Conservation (phyloP, 2,329 filamentous ascomycete species). For the Sclerotinia subarctica region DNA sequence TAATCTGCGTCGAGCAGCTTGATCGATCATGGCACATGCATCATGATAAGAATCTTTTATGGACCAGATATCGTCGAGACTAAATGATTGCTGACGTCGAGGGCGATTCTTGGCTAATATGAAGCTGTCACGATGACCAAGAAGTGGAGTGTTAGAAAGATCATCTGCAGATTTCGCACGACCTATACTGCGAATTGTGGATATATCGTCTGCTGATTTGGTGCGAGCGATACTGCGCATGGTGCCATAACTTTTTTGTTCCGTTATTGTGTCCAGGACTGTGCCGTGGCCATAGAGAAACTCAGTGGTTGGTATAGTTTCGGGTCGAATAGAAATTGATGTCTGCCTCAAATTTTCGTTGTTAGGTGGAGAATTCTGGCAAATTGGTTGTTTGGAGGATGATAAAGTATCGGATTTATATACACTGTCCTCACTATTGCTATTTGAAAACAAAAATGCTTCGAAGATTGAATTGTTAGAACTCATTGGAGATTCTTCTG, state of each 20-base stretch:
- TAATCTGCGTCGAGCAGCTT: constrained; percentile 23
- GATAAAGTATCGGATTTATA: constrained; percentile 26
- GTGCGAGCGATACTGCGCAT: constrained; percentile 34
- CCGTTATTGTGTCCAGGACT: constrained; percentile 42
- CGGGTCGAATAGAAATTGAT: constrained; percentile 12
- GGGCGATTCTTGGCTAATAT: constrained; percentile 28
- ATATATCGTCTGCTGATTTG: constrained; percentile 33
- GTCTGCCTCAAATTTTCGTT: constrained; percentile 17
- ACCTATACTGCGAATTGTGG: constrained; percentile 6
- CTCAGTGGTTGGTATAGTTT: constrained; percentile 13
- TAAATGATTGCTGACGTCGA: constrained; percentile 40
- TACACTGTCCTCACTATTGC: constrained; percentile 35
- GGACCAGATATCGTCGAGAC: constrained; percentile 37
- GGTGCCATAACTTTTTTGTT: constrained; percentile 42
- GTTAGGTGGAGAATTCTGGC: neutral
- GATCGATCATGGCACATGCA: constrained; percentile 32
- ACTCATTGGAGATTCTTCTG: constrained; percentile 39
- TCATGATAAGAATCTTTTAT: constrained; percentile 38
- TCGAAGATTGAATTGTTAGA: constrained; percentile 42
- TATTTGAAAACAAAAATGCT: constrained; percentile 40
- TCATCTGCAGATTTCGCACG: constrained; percentile 34
- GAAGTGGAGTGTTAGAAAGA: constrained; percentile 31
- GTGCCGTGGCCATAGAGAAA: constrained; percentile 45
- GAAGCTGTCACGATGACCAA: constrained; percentile 36
- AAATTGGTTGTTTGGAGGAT: constrained; percentile 5